Conservation (phyloP, 495 filamentous ascomycete species). For the Wilcoxina mikolae region DNA sequence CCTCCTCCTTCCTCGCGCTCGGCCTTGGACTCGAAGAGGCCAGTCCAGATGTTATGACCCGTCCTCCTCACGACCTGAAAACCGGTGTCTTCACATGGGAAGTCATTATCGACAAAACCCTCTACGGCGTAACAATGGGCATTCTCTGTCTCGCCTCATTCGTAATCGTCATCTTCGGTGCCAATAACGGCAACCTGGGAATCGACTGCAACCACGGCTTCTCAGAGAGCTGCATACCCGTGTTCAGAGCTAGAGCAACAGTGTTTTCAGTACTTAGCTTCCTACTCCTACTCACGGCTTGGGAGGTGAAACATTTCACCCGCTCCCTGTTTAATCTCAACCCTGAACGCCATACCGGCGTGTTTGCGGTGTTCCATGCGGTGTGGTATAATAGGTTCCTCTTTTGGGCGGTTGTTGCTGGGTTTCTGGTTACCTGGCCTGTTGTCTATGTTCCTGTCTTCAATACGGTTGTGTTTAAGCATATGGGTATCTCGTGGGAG, state of each 20-base stretch:
- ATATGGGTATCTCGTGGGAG: constrained; percentile 43
- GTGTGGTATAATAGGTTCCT: constrained; percentile 45
- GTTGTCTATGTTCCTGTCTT: constrained; percentile 43
- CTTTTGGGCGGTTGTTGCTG: constrained; percentile 41
- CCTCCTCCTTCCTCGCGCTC: constrained; percentile 43
- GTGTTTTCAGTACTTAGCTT: constrained; percentile 52
- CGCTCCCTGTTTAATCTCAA: constrained; percentile 41
- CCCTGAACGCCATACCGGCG: constrained; percentile 33
- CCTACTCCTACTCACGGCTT: constrained; percentile 42
- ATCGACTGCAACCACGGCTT: constrained; percentile 38
- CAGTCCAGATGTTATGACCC: constrained; percentile 41
- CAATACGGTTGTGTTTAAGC: constrained; percentile 42
- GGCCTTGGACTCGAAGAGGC: constrained; percentile 45
- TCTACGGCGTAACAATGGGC: constrained; percentile 44
- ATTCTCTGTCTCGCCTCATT: constrained; percentile 41
- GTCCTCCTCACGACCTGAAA: constrained; percentile 38
- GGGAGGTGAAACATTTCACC: constrained; percentile 44
- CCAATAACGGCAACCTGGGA: constrained; percentile 35
- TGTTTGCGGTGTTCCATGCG: constrained; percentile 35
- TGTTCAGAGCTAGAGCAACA: constrained; percentile 54
- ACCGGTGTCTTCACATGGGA: constrained; percentile 43
- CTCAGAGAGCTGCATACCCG: constrained; percentile 33
- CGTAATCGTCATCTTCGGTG: constrained; percentile 37
- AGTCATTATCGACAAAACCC: constrained; percentile 42
- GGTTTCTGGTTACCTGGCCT: constrained; percentile 43